Evolutionary conservation across 2,329 filamentous ascomycete species (phyloP).

Genomic region (Colletotrichum tabaci): DNA sequence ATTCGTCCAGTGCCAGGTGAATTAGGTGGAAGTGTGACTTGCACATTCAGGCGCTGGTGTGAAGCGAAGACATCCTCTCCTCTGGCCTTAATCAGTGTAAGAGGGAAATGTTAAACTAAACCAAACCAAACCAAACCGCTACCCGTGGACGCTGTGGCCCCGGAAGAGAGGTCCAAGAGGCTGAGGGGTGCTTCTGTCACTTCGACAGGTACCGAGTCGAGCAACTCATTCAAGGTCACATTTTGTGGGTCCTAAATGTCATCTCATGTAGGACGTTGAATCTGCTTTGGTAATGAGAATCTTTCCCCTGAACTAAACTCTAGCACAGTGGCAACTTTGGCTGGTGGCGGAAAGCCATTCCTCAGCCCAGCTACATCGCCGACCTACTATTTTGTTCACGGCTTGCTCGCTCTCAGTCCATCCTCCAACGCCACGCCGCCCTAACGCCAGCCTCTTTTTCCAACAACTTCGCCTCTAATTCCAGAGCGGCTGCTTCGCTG

Average conservation of each 20-base stretch:
- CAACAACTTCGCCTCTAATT: neutral
- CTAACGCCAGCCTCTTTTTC: neutral
- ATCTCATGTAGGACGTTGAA: neutral
- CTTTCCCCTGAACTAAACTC: neutral
- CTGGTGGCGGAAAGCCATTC: neutral
- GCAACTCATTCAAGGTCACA: no score
- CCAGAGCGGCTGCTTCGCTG: neutral
- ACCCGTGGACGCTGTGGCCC: neutral
- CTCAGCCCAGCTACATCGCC: neutral
- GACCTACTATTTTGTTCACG: neutral
- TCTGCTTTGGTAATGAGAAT: neutral
- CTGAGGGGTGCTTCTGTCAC: neutral
- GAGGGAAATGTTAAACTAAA: neutral
- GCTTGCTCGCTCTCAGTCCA: neutral
- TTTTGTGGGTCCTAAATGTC: neutral
- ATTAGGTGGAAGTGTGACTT: neutral
- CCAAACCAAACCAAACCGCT: neutral
- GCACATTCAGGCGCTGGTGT: neutral
- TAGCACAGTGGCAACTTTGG: constrained; percentile 13
- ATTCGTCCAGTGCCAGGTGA: neutral
- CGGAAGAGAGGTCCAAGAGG: neutral
- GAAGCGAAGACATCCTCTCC: neutral
- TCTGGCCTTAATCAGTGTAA: no score
- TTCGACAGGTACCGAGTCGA: no score
- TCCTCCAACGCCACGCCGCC: neutral